Evolutionary conservation across 2,329 filamentous ascomycete species (phyloP), one percentile per base, ranked within the genome.

Genomic region (Trichoderma endophyticum): DNA sequence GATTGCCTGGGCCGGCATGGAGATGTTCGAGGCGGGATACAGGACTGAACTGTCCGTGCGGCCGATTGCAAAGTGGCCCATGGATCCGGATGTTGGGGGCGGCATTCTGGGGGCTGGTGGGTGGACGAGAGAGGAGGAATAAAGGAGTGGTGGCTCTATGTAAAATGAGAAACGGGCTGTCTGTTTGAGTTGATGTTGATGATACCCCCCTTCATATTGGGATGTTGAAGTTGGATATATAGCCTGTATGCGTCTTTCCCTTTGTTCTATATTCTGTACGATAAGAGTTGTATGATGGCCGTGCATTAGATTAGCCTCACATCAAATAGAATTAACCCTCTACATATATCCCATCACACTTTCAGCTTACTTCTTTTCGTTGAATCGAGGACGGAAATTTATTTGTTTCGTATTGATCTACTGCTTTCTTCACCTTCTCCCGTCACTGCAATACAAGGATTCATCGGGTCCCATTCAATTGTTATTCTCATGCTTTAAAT

Each of bases 1-100:
- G 96, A 95, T 98, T 79, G 95, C 92, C 1, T 98, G 96, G 95
- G 86, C 95, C 1, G 96, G 92, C 0, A 87, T 95, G 75, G 95
- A 98, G 82, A 98, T 99, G 95, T 98, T 88, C 78, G 87, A 92
- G 80, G 89, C 88, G 1, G 95, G 95, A 0, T 95, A 89, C 85
- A 82, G 84, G 72, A 91, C 89, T 9, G 86, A 88, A 24, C 77
- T 95, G 71, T 85, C 83, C 28, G 86, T 91, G 71, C 79, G 86
- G 61, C 86, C 91, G 2, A 78, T 92, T 60, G 85, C 87, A 61
- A 92, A 90, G 79, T 97, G 94, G 94, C 85, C 90, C 2, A 86
- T 97, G 80, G 93, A 95, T 79, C 82, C 88, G 1, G 85, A 86
- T 14, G 69, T 59, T 11, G 68, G 66, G 7, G 88, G 90, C 12